These are phyloP conservation scores for Kodamaea alishanica DNA, from an alignment of 1,139 yeast genomes.

Conservation along the genomic window DNA sequence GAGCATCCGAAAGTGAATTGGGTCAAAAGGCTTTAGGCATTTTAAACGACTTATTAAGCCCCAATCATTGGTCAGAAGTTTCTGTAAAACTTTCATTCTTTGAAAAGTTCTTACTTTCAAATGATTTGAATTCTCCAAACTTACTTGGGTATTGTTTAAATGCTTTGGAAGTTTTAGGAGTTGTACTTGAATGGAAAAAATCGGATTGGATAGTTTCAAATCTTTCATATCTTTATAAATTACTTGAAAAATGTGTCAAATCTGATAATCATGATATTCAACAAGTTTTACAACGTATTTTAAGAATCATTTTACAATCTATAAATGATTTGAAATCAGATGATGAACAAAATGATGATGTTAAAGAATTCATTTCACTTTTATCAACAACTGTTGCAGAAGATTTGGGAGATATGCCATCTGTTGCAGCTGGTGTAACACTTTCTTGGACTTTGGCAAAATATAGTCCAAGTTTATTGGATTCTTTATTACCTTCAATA, in stretches of 20 bases:
- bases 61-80: slow-evolving; percentile 82
- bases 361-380: slow-evolving; percentile 57
- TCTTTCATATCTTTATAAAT: slow-evolving; percentile 60
- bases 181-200: slow-evolving; percentile 74
- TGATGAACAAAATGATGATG: slow-evolving; percentile 55
- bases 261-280: slow-evolving; percentile 84
- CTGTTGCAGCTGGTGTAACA: slow-evolving; percentile 87
- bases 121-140: slow-evolving; percentile 64
- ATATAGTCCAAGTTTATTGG: slow-evolving; percentile 69
- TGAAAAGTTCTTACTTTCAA: slow-evolving; percentile 77
- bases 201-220: slow-evolving; percentile 75
- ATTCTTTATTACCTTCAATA: slow-evolving; percentile 66
- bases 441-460: slow-evolving; percentile 80
- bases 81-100: slow-evolving; percentile 79
- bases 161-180: slow-evolving; percentile 87
- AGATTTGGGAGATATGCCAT: slow-evolving; percentile 76
- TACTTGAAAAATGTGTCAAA: slow-evolving; percentile 78
- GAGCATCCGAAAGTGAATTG: slow-evolving; percentile 79
- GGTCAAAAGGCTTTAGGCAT: slow-evolving; percentile 80
- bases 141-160: slow-evolving; percentile 76
- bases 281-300: slow-evolving; percentile 72
- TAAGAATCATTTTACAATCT: slow-evolving; percentile 63
- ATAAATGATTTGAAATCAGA: slow-evolving; percentile 44
- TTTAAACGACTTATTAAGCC: slow-evolving; percentile 67
- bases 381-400: slow-evolving; percentile 73